Percentiles rank a stretch among this genome's conserved stretches.
Evolutionary conservation across 345 rosid genomes (phyloP).

Genomic region (Carallia brachiata): DNA sequence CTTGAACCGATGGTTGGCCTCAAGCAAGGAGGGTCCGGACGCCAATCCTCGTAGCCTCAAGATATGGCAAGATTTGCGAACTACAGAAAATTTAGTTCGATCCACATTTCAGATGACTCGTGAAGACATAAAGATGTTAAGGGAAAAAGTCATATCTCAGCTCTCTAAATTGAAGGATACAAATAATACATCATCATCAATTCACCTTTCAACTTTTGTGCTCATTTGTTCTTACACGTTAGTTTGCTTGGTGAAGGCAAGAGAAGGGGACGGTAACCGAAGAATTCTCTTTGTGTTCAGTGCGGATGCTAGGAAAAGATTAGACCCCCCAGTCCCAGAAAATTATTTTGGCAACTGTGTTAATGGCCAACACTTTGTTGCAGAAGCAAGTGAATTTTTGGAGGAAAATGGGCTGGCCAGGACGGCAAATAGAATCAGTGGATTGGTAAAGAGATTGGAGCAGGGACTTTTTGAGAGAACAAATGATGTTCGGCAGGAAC

Average conservation of each 20-base stretch:
- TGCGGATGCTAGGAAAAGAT: not conserved
- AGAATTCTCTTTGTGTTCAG: not conserved
- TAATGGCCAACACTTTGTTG: not conserved
- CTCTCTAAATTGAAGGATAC: no score
- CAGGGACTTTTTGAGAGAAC: not conserved
- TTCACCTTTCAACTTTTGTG: not conserved
- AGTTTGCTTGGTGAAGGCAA: slow-evolving; percentile 1
- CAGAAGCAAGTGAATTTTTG: not conserved
- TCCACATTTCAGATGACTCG: slow-evolving; percentile 2
- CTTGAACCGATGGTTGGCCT: slow-evolving; percentile 7
- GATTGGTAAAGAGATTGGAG: not conserved
- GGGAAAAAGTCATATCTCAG: not conserved
- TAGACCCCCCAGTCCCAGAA: slow-evolving; percentile 9
- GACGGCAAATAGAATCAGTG: not conserved
- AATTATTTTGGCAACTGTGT: slow-evolving; percentile 14
- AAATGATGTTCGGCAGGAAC: not conserved
- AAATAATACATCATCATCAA: no score
- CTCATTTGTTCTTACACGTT: not conserved
- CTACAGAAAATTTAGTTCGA: not conserved
- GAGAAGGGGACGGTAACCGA: not conserved
- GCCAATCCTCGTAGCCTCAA: slow-evolving; percentile 12
- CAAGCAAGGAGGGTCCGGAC: not conserved
- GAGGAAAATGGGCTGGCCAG: slow-evolving; percentile 1
- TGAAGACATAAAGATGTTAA: not conserved
- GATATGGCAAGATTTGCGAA: not conserved